Evolutionary conservation across 106 monocot genomes (phyloP).

Genomic region (Dioscorea alata): DNA sequence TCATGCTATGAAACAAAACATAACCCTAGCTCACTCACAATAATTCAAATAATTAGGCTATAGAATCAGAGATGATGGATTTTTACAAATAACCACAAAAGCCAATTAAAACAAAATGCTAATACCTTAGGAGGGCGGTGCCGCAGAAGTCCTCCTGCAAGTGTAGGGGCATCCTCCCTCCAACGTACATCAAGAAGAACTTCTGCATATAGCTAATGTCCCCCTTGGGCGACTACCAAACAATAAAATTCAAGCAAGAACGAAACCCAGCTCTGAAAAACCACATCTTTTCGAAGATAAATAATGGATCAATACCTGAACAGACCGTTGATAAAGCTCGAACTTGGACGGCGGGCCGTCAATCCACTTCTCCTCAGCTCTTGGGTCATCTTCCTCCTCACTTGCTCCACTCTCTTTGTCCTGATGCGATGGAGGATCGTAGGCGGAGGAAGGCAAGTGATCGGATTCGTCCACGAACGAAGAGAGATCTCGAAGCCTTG

Average conservation of each 20-base stretch:
- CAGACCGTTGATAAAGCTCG: constrained; percentile 9
- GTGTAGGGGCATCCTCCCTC: constrained; percentile 70
- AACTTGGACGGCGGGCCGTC: constrained; percentile 2
- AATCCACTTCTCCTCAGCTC: neutral
- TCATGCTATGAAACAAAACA: too few relatives aligned
- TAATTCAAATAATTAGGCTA: too few relatives aligned
- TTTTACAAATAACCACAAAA: neutral
- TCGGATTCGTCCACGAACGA: neutral
- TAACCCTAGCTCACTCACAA: too few relatives aligned
- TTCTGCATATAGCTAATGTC: constrained; percentile 94
- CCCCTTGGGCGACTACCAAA: constrained; percentile 70
- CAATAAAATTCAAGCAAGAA: neutral
- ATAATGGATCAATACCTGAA: neutral
- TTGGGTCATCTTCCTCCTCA: neutral
- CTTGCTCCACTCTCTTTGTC: neutral
- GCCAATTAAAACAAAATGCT: neutral
- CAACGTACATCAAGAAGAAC: constrained; percentile 91
- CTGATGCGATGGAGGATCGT: neutral
- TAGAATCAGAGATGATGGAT: neutral
- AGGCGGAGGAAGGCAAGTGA: constrained; percentile 11
- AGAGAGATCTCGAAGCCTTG: neutral
- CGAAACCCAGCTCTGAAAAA: too few relatives aligned
- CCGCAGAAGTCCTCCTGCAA: constrained; percentile 92
- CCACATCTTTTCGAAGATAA: too few relatives aligned
- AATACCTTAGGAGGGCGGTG: constrained; percentile 82